phyloP scores from a whole-genome alignment of 2,329 filamentous ascomycete species.

The Berkeleyomyces basicola region DNA sequence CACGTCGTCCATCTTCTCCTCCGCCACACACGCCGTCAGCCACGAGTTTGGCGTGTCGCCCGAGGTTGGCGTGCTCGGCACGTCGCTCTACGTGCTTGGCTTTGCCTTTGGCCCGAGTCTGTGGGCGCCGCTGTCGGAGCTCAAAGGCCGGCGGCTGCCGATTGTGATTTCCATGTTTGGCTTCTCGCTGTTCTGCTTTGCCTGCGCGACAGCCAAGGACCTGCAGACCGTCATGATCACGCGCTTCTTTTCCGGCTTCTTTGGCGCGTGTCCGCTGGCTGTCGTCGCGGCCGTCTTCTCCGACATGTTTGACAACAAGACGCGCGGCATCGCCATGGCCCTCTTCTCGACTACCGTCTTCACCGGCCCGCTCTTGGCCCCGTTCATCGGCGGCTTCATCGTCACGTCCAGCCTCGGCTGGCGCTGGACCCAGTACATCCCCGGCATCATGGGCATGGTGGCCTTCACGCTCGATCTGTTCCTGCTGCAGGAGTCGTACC shows the following conservation, averaged over 20 bases:
- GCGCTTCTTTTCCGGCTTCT: constrained; percentile 59
- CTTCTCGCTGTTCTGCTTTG: constrained; percentile 53
- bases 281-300: constrained; percentile 56
- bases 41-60: constrained; percentile 40
- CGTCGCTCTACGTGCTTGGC: constrained; percentile 54
- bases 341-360: constrained; percentile 38
- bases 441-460: constrained; percentile 44
- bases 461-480: constrained; percentile 43
- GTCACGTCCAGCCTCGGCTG: constrained; percentile 43
- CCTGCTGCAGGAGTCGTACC: constrained; percentile 54
- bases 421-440: constrained; percentile 56
- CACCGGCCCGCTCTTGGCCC: constrained; percentile 48
- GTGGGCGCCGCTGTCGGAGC: constrained; percentile 58
- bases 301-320: constrained; percentile 52
- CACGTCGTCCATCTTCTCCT: constrained; percentile 58
- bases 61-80: constrained; percentile 47
- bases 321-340: constrained; percentile 34
- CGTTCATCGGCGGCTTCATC: constrained; percentile 54
- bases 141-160: constrained; percentile 48
- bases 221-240: constrained; percentile 53
- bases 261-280: constrained; percentile 51
- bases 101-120: constrained; percentile 57
- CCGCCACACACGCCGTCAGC: constrained; percentile 42
- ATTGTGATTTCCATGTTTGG: constrained; percentile 46
- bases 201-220: constrained; percentile 47